Evolutionary conservation across 768 basidiomycete genomes (phyloP).

Genomic region (Suillus tomentosus): DNA sequence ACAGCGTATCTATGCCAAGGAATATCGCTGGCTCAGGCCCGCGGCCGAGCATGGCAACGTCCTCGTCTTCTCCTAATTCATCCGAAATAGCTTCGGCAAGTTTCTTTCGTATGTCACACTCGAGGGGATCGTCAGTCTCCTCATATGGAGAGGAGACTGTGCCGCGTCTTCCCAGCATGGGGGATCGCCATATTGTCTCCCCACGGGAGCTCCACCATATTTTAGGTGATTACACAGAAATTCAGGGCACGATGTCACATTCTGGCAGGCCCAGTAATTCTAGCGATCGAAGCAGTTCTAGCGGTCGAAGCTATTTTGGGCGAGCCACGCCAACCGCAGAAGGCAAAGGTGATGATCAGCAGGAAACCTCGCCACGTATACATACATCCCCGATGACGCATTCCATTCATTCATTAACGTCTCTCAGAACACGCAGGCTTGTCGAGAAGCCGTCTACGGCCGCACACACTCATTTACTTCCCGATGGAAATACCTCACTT

Average conservation of each 20-base stretch:
- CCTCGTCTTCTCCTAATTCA: slow-evolving; percentile 63
- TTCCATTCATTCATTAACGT: slow-evolving; percentile 47
- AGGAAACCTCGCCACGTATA: slow-evolving; percentile 43
- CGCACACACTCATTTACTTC: slow-evolving; percentile 7
- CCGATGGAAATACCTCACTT: slow-evolving; percentile 26
- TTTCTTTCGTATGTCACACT: slow-evolving; percentile 51
- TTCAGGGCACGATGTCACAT: slow-evolving; percentile 1
- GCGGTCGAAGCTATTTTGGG: slow-evolving; percentile 20
- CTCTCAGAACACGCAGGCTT: slow-evolving; percentile 4
- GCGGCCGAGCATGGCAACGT: slow-evolving; percentile 51
- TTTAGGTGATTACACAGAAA: slow-evolving; percentile 26
- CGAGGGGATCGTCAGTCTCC: slow-evolving; percentile 56
- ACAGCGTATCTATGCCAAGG: slow-evolving; percentile 15
- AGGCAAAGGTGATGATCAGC: slow-evolving; percentile 14
- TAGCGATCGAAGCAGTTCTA: slow-evolving; percentile 18
- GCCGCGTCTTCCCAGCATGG: slow-evolving; percentile 40
- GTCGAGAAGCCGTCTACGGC: slow-evolving; percentile 5
- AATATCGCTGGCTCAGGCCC: slow-evolving; percentile 19
- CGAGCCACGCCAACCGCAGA: slow-evolving; percentile 14
- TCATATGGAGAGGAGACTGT: slow-evolving; percentile 49
- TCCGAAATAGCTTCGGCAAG: slow-evolving; percentile 56
- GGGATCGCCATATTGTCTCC: slow-evolving; percentile 51
- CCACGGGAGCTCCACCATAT: slow-evolving; percentile 56
- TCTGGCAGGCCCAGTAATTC: slow-evolving; percentile 25
- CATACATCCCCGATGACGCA: slow-evolving; percentile 52